A percentile compares a stretch with the other conserved stretches of the same genome.
phyloP scores from a whole-genome alignment of 768 basidiomycete genomes.

The Chalciporus chontae region DNA sequence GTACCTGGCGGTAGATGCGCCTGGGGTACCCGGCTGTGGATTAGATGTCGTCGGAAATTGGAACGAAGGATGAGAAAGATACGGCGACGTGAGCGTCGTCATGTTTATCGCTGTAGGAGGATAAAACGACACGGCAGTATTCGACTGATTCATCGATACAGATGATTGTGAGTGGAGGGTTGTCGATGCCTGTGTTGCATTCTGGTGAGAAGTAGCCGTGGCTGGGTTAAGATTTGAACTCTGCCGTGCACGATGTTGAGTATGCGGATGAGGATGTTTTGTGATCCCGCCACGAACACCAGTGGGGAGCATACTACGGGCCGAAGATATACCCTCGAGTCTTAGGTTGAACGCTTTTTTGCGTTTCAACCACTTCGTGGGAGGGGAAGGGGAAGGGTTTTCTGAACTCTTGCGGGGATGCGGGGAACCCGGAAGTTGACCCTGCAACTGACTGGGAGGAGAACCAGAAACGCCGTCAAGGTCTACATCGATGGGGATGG shows the following conservation, averaged over 20 bases:
- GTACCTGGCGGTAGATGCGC: slow-evolving; percentile 7
- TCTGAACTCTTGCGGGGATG: slow-evolving; percentile 31
- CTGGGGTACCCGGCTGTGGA: slow-evolving; percentile 12
- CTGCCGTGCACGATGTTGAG: slow-evolving; percentile 28
- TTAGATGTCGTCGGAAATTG: slow-evolving; percentile 18
- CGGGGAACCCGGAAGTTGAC: slow-evolving; percentile 17
- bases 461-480: slow-evolving; percentile 22
- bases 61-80: slow-evolving; percentile 29
- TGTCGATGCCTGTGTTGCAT: slow-evolving; percentile 7
- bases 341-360: slow-evolving; percentile 57
- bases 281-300: slow-evolving; percentile 22
- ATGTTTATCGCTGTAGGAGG: slow-evolving; percentile 29
- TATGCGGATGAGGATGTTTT: slow-evolving; percentile 25
- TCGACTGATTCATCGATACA: slow-evolving; percentile 16
- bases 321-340: slow-evolving; percentile 40
- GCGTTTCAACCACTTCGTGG: slow-evolving; percentile 48
- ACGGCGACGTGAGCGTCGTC: slow-evolving; percentile 32
- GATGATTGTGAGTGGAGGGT: slow-evolving; percentile 16
- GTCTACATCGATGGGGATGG: slow-evolving; percentile 7
- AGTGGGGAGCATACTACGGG: slow-evolving; percentile 18
- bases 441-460: slow-evolving; percentile 13
- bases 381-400: slow-evolving; percentile 24
- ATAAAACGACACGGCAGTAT: slow-evolving; percentile 21
- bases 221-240: slow-evolving; percentile 30
- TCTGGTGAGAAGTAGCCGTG: slow-evolving; percentile 23